phyloP scores from a whole-genome alignment of 768 basidiomycete genomes.

The Hypholoma sublateritium region DNA sequence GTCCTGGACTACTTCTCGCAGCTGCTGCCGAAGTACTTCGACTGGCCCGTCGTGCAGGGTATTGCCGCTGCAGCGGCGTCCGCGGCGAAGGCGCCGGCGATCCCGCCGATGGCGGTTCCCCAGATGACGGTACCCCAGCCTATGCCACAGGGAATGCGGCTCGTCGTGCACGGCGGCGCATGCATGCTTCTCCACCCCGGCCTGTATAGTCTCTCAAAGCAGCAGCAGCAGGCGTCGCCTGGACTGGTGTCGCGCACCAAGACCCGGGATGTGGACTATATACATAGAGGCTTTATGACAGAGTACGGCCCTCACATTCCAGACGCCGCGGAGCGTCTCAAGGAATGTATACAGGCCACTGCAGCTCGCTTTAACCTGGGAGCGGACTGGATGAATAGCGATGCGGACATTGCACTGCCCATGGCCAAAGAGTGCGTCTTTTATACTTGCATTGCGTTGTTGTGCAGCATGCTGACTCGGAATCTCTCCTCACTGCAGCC shows the following conservation, averaged over 20 bases:
- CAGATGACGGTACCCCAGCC: not conserved
- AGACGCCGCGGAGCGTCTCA: conserved; percentile 56
- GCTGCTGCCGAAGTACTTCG: conserved; percentile 45
- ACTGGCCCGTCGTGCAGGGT: conserved; percentile 1
- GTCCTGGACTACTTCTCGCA: conserved; percentile 54
- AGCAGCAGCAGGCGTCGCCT: conserved; percentile 25
- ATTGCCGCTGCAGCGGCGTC: not conserved
- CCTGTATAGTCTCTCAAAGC: conserved; percentile 29
- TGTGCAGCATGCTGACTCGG: not conserved
- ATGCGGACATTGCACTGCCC: conserved; percentile 71
- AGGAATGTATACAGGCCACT: conserved; percentile 54
- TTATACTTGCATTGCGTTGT: conserved; percentile 1
- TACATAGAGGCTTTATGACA: conserved; percentile 56
- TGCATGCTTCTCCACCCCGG: conserved; percentile 68
- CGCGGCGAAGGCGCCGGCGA: conserved; percentile 12
- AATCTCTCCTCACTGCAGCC: conserved; percentile 1
- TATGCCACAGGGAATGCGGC: conserved; percentile 38
- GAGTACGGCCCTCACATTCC: conserved; percentile 52
- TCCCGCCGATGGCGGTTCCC: not conserved
- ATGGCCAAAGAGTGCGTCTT: conserved; percentile 58
- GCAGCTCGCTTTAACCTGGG: conserved; percentile 51
- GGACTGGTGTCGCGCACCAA: conserved; percentile 42
- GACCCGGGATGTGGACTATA: conserved; percentile 70
- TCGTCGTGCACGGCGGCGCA: conserved; percentile 72
- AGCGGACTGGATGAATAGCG: conserved; percentile 77